Conservation (phyloP, 1,284 basidiomycete species). For the Omphalotus olearius region DNA sequence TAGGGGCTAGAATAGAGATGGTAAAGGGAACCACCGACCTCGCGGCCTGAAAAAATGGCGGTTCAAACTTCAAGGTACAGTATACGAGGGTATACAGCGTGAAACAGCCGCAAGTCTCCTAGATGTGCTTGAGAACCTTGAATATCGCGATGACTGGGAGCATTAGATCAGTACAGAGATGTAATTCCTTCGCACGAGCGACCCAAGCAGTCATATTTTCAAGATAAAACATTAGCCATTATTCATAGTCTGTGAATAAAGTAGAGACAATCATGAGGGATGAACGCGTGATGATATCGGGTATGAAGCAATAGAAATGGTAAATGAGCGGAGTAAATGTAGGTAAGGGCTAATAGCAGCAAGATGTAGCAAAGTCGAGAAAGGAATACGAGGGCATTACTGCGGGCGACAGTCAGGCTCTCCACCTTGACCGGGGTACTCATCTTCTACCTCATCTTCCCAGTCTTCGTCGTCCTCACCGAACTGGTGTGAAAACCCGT, state of each 20-base stretch:
- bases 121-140: no score
- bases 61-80: no score
- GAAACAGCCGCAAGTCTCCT: no score
- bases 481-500: conserved; percentile 63
- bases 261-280: neutral
- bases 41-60: no score
- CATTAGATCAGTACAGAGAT: no score
- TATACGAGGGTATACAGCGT: no score
- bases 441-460: conserved; percentile 50
- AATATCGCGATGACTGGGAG: no score
- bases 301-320: neutral
- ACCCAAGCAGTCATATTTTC: no score
- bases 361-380: neutral
- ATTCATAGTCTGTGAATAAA: neutral
- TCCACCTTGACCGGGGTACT: conserved; percentile 30
- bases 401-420: conserved; percentile 16
- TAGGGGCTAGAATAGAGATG: neutral
- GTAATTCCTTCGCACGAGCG: no score
- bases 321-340: neutral
- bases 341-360: neutral
- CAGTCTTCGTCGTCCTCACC: conserved; percentile 70
- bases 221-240: neutral
- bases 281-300: neutral
- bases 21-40: no score
- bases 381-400: conserved; percentile 8